Percentiles rank a stretch among this genome's conserved stretches.
Conservation (phyloP, 2,329 filamentous ascomycete genomes). For the Beauveria asiatica region DNA sequence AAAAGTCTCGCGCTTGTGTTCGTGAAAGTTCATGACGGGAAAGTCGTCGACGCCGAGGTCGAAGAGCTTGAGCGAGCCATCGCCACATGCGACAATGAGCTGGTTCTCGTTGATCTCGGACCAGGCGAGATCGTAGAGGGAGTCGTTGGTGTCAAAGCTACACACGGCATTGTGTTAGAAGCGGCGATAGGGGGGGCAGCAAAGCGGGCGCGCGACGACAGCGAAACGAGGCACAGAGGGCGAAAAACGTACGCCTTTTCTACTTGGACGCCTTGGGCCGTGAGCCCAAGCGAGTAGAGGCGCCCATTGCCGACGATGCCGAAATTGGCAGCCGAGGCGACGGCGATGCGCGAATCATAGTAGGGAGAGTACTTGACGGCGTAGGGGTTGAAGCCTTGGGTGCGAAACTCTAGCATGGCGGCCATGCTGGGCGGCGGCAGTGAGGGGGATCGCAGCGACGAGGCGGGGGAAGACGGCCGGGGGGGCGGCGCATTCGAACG, state of each 20-base stretch:
- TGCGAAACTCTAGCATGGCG: slow-evolving; percentile 88
- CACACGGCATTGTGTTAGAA: neutral
- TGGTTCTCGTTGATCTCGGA: slow-evolving; percentile 96
- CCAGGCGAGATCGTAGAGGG: slow-evolving; percentile 91
- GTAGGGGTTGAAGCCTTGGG: slow-evolving; percentile 90
- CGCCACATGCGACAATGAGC: slow-evolving; percentile 77
- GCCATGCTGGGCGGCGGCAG: slow-evolving; percentile 25
- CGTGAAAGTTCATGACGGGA: slow-evolving; percentile 84
- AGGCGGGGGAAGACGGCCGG: neutral
- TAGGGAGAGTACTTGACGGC: slow-evolving; percentile 98
- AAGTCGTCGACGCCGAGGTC: slow-evolving; percentile 75
- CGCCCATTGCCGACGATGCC: slow-evolving; percentile 94
- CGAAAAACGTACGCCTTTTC: slow-evolving; percentile 61
- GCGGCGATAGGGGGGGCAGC: too few relatives aligned
- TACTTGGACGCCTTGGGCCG: slow-evolving; percentile 71
- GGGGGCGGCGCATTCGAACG: neutral
- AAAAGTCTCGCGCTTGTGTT: slow-evolving; percentile 90
- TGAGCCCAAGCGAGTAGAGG: slow-evolving; percentile 75
- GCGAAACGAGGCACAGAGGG: neutral
- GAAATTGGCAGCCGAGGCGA: slow-evolving; percentile 88
- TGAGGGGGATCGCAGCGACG: slow-evolving; percentile 1
- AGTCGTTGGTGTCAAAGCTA: slow-evolving; percentile 94
- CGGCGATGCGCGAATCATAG: slow-evolving; percentile 88
- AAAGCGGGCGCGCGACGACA: neutral
- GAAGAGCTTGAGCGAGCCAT: slow-evolving; percentile 91